Base-by-base conservation (phyloP, 2,329 filamentous ascomycete genomes). In the Talaromyces sp. region DNA sequence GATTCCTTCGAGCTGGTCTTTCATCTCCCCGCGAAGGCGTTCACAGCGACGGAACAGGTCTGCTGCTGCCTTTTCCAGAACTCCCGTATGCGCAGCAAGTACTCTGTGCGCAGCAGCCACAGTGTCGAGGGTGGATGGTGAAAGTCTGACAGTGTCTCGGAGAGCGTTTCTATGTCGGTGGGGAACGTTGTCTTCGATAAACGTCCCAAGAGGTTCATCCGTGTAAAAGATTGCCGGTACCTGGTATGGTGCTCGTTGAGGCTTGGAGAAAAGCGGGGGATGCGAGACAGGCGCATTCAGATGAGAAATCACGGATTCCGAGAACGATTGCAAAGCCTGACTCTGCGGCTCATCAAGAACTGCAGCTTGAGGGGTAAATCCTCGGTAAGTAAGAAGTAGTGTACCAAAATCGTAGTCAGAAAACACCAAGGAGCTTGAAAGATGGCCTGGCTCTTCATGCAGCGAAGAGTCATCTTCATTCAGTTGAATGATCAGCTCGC, bases 371-470 rank as follows among this genome's bases (percentile, higher is more conserved):
- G 80, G 80, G 63, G 80, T 78, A 53, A 77, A 78, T 8, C 75
- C 75, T 36, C 76, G 74, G 28, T 75, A 77, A 27, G 81, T 84
- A 42, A 85, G 74, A 52, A 88, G 70, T 30, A 88, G 73, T 66
- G 86, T 85, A 10, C 85, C 85, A 32, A 86, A 69, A 62, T 84
- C 82, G 11, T 80, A 79, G 64, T 86, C 82, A 55, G 83, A 77
- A 39, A 87, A 77, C 27, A 84, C 77, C n/a, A 85, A 73, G 58
- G 77, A 79, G 22, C 79, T 73, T 6, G 81, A 80, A 28, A 80
- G 66, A 75, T 77, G 71, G 65, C 75, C 62, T 68, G 68, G 7
- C 63, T 67, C 52, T 58, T 58, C 63, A 62, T 65, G 61, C 64
- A 65, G 59, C 7, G 61, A 58, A 36, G 60, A 62, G 25, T 68